Conservation (phyloP, 352 stramenopile species). For the Elongisporangium prolatum region DNA sequence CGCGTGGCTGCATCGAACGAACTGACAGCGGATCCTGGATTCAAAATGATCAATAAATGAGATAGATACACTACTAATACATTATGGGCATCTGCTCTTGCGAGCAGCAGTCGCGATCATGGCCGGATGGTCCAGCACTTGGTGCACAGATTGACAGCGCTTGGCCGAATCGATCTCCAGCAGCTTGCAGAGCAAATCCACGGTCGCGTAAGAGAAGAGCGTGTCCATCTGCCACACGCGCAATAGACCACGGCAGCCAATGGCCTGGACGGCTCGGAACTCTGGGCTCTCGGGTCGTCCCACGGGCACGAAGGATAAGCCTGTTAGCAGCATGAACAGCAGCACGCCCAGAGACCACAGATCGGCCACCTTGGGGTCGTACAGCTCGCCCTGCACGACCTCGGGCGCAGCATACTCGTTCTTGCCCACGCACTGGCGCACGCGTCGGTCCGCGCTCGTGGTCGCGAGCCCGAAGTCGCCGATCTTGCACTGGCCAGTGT, state of each 20-base stretch:
- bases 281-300: constrained; percentile 24
- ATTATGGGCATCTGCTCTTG: neutral
- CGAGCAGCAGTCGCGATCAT: neutral
- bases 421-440: constrained; percentile 21
- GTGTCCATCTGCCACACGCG: constrained; percentile 23
- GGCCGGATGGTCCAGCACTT: constrained; percentile 35
- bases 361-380: constrained; percentile 28
- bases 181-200: constrained; percentile 27
- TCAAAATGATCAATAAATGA: constrained; percentile 8
- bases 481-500: constrained; percentile 42
- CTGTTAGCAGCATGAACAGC: constrained; percentile 57
- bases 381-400: constrained; percentile 15
- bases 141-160: constrained; percentile 16
- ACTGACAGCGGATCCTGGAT: neutral
- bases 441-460: constrained; percentile 11
- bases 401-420: constrained; percentile 17
- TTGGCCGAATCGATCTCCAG: constrained; percentile 24
- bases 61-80: neutral
- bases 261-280: constrained; percentile 19
- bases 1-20: constrained; percentile 47
- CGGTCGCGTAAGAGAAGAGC: constrained; percentile 11
- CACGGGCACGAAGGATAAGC: constrained; percentile 32
- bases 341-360: constrained; percentile 57
- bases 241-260: constrained; percentile 28
- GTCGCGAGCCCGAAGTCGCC: constrained; percentile 49